Percentiles rank a stretch among this genome's conserved stretches.
Conservation (phyloP, 129 eudicot genomes). For the Heracleum sosnowskyi region DNA sequence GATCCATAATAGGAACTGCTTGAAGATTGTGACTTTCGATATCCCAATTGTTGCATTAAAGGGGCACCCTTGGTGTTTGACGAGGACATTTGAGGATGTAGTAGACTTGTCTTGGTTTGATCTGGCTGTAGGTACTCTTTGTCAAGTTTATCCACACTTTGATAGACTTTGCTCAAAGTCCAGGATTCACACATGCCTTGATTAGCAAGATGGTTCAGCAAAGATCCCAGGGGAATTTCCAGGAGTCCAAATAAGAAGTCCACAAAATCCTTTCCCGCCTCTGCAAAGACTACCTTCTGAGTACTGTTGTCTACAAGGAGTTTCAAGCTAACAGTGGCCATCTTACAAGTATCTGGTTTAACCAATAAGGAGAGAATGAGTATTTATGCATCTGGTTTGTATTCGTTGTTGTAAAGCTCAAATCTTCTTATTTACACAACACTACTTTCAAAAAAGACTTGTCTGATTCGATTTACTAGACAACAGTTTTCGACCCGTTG, state of each 20-base stretch:
- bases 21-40: background rate
- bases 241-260: constrained; percentile 9
- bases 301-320: constrained; percentile 8
- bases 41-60: constrained; percentile 6
- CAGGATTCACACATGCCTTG: background rate
- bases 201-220: background rate
- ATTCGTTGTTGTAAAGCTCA: no score
- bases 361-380: background rate
- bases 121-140: background rate
- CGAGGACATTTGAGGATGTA: background rate
- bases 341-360: background rate
- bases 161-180: background rate
- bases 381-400: no score
- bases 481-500: no score
- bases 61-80: background rate
- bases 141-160: background rate
- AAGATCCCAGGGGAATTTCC: constrained; percentile 5
- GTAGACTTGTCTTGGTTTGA: constrained; percentile 4
- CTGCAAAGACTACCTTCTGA: constrained; percentile 5
- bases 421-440: no score
- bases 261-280: constrained; percentile 11
- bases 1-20: background rate
- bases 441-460: no score
- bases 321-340: constrained; percentile 10
- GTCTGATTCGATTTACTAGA: no score